Percentiles rank a stretch among this genome's conserved stretches.
phyloP scores from a whole-genome alignment of 352 stramenopile species.

The Phytophthora capsici region DNA sequence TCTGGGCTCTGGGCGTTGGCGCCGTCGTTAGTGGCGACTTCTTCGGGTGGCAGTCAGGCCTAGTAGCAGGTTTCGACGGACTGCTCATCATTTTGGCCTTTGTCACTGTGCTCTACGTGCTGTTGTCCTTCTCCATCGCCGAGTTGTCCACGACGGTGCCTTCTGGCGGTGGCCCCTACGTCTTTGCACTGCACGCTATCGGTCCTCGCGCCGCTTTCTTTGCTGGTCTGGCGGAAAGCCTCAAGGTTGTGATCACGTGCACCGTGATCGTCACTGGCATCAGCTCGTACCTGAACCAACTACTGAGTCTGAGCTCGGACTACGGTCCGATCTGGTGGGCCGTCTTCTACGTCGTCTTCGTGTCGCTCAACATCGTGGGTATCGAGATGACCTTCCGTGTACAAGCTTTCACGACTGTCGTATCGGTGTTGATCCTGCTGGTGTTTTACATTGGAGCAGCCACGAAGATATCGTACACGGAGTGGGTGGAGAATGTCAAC shows the following conservation, averaged over 20 bases:
- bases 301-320: slow-evolving; percentile 45
- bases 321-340: slow-evolving; percentile 63
- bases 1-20: slow-evolving; percentile 65
- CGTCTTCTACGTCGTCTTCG: slow-evolving; percentile 70
- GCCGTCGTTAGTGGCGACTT: slow-evolving; percentile 67
- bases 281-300: slow-evolving; percentile 70
- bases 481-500: slow-evolving; percentile 54
- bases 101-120: slow-evolving; percentile 66
- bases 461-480: slow-evolving; percentile 63
- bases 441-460: slow-evolving; percentile 70
- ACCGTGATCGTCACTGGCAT: slow-evolving; percentile 70
- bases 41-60: slow-evolving; percentile 66
- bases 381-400: slow-evolving; percentile 74
- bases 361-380: slow-evolving; percentile 62
- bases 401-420: slow-evolving; percentile 58
- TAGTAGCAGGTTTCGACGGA: slow-evolving; percentile 63
- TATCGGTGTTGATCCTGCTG: slow-evolving; percentile 65
- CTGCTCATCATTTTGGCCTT: slow-evolving; percentile 65
- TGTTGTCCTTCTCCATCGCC: slow-evolving; percentile 76
- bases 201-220: slow-evolving; percentile 62
- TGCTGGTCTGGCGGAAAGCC: slow-evolving; percentile 64
- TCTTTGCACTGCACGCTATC: slow-evolving; percentile 72
- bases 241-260: slow-evolving; percentile 76
- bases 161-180: slow-evolving; percentile 60
- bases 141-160: slow-evolving; percentile 69